Evolutionary conservation across 2,329 filamentous ascomycete genomes (phyloP), one percentile per base, ranked within the genome.

Genomic region (Cordyceps farinosa): DNA sequence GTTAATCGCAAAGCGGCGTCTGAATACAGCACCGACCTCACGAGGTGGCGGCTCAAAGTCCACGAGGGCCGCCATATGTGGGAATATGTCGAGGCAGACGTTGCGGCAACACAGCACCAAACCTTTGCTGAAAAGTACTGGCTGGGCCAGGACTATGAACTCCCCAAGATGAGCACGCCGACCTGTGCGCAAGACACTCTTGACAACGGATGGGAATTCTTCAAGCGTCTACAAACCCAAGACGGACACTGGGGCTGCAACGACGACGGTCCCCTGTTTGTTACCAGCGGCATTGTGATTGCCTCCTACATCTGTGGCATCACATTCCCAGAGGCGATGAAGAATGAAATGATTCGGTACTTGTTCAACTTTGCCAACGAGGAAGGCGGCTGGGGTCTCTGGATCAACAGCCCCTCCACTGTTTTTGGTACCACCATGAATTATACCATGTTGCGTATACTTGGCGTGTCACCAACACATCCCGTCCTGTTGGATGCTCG

Each of bases 251-350:
- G 92, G 92, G 92, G 83, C 5, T 96, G 92, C 77, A 92, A 96
- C 74, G 96, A 97, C 77, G 92, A 92, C 63, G 92, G 92, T 1
- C 92, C 92, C 5, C 91, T 96, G 89, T 96, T 97, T 72, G 82
- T 96, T 44, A 79, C 96, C 2, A 91, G 92, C 0, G 91, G 92
- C 47, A 76, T 94, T 27, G 85, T 96, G 64, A 86, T 95, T 68
- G 84, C 89, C 30, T 92, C 90, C 84, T 92, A 93, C 73, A 89
- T 88, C 61, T 96, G 91, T 63, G 85, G 92, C 71, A 94, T 90
- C 61, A 88, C 88, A 7, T 90, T 96, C 64, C 87, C 90, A 1
- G 84, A 84, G 68, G 84, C 89, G 65, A 87, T 90, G 73, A 86
- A 87, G n/a, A 90, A 85, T 45, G 92, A 96, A 75, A 92, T 97